phyloP scores from a whole-genome alignment of 2,329 filamentous ascomycete genomes.

The Fusarium sublunatum region DNA sequence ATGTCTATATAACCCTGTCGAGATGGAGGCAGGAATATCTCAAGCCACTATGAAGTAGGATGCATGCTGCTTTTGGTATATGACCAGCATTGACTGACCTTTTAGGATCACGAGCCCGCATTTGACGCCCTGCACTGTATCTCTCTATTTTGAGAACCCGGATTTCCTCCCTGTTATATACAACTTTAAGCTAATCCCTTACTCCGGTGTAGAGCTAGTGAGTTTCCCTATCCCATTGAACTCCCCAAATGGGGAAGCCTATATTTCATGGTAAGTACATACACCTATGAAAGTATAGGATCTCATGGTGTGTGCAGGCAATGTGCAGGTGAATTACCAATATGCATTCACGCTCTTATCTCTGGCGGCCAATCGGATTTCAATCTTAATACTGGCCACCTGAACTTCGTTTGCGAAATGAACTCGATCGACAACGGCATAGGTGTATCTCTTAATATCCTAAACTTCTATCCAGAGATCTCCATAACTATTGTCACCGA shows the following conservation, averaged over 20 bases:
- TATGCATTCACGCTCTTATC: neutral
- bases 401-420: neutral
- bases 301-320: neutral
- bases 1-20: neutral
- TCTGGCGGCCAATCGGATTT: neutral
- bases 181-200: conserved; percentile 1
- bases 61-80: too few relatives aligned
- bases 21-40: neutral
- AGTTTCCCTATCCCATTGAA: neutral
- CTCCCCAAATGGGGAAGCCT: neutral
- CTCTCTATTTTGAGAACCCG: conserved; percentile 3
- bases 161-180: neutral
- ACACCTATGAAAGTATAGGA: neutral
- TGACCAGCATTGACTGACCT: neutral
- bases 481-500: too few relatives aligned
- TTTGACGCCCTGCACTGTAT: neutral
- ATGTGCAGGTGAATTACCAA: conserved; percentile 3
- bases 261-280: neutral
- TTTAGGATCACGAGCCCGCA: neutral
- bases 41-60: neutral
- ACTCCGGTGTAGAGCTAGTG: neutral
- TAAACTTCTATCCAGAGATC: too few relatives aligned
- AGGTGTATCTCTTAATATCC: too few relatives aligned
- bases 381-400: neutral
- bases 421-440: neutral